These are phyloP conservation scores for Lichtheimia hyalospora DNA, from an alignment of 371 early-diverging fungal genomes.

Conservation along the genomic window DNA sequence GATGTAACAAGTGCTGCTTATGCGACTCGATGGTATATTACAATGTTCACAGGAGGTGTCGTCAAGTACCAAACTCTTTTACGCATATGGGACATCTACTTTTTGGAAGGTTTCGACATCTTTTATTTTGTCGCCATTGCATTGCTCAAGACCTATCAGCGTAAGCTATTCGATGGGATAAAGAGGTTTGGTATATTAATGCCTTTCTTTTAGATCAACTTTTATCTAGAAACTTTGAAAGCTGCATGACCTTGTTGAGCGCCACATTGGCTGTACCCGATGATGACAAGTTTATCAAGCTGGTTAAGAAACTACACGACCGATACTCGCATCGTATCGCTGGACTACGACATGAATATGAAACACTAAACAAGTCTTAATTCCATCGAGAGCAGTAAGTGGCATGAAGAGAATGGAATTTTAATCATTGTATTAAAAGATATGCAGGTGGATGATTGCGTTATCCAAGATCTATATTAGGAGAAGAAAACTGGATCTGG, in stretches of 20 bases:
- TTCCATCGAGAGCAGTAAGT: no score
- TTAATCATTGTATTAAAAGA: no score
- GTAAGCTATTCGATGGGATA: slow-evolving; percentile 24
- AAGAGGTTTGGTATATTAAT: neutral
- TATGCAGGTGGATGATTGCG: no score
- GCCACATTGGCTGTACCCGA: slow-evolving; percentile 54
- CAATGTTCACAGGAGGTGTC: slow-evolving; percentile 61
- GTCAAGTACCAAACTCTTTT: slow-evolving; percentile 57
- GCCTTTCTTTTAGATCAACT: slow-evolving; percentile 28
- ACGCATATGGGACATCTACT: slow-evolving; percentile 64
- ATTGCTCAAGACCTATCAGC: slow-evolving; percentile 53
- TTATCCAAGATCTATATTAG: neutral
- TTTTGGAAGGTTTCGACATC: slow-evolving; percentile 59
- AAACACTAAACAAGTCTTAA: no score
- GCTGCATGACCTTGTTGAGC: slow-evolving; percentile 51
- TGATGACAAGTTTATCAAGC: slow-evolving; percentile 48
- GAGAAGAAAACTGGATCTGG: slow-evolving; percentile 20
- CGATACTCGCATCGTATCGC: slow-evolving; percentile 1
- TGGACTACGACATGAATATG: neutral
- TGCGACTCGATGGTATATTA: slow-evolving; percentile 68
- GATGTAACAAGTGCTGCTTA: slow-evolving; percentile 54
- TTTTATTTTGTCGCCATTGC: slow-evolving; percentile 60
- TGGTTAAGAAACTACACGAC: slow-evolving; percentile 41
- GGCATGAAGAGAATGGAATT: no score
- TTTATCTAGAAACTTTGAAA: slow-evolving; percentile 46